These are phyloP conservation scores for Penicillium palitans DNA, from an alignment of 2,329 filamentous ascomycete genomes.

Conservation along the genomic window DNA sequence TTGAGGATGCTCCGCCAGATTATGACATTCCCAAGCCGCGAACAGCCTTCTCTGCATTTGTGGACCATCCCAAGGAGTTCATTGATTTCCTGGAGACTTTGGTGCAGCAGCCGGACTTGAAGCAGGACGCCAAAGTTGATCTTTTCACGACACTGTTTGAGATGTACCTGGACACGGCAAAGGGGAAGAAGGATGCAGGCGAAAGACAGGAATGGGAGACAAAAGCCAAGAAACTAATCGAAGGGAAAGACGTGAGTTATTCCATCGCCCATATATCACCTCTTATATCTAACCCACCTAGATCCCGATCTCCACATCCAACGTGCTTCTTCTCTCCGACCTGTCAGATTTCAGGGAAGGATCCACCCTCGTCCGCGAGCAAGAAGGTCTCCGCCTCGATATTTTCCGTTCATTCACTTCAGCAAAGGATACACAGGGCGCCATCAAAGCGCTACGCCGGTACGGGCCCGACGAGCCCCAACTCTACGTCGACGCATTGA, in stretches of 20 bases:
- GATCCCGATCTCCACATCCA: constrained; percentile 87
- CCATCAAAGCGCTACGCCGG: constrained; percentile 84
- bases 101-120: constrained; percentile 68
- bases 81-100: constrained; percentile 90
- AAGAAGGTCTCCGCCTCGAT: constrained; percentile 86
- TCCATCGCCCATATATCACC: neutral
- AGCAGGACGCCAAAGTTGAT: constrained; percentile 74
- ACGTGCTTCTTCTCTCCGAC: constrained; percentile 88
- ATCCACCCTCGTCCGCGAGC: constrained; percentile 88
- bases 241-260: constrained; percentile 64
- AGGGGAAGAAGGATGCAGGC: constrained; percentile 64
- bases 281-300: constrained; percentile 24
- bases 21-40: constrained; percentile 82
- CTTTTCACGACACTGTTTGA: constrained; percentile 95
- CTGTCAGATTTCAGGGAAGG: constrained; percentile 87
- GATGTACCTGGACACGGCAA: constrained; percentile 93
- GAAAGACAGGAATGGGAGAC: constrained; percentile 80
- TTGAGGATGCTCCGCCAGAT: constrained; percentile 48
- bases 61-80: constrained; percentile 89
- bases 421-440: constrained; percentile 85
- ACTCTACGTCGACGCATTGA: constrained; percentile 85
- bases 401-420: constrained; percentile 96
- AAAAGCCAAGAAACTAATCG: constrained; percentile 86
- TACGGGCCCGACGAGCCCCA: constrained; percentile 90
- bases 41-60: constrained; percentile 92